phyloP scores from a whole-genome alignment of 192 early-diverging fungal genomes.

The Piromyces sp. region DNA sequence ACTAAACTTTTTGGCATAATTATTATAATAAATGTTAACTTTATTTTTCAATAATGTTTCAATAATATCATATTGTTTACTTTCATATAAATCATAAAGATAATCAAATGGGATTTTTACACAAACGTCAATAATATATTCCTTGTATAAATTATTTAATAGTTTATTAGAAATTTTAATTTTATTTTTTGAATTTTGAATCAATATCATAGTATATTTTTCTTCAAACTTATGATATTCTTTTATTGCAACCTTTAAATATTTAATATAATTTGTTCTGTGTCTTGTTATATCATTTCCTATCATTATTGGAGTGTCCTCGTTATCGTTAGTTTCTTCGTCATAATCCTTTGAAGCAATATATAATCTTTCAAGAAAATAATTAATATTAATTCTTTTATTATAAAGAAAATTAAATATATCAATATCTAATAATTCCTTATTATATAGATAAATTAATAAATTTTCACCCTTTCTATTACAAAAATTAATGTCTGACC shows the following conservation, averaged over 20 bases:
- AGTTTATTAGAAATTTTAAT: not conserved
- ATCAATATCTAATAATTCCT: not conserved
- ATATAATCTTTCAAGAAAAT: not conserved
- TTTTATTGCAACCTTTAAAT: not conserved
- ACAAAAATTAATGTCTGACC: not conserved
- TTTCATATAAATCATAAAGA: not conserved
- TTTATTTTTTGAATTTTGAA: not conserved
- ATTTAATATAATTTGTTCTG: not conserved
- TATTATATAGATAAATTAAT: not conserved
- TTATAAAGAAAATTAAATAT: not conserved
- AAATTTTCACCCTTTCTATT: not conserved
- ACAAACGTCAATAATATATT: not conserved
- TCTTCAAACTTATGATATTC: not conserved
- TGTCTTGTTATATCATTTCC: not conserved
- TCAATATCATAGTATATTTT: not conserved
- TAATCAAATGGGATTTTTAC: not conserved
- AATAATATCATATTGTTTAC: not conserved
- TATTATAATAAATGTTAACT: not conserved
- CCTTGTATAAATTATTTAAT: not conserved
- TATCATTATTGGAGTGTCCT: too few species aligned
- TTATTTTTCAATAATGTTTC: not conserved
- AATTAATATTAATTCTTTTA: not conserved
- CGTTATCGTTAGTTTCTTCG: not conserved
- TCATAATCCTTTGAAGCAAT: not conserved
- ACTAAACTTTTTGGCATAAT: not conserved